Evolutionary conservation across 2,329 filamentous ascomycete species (phyloP), one percentile per base, ranked within the genome.

Genomic region (Fusarium napiforme): DNA sequence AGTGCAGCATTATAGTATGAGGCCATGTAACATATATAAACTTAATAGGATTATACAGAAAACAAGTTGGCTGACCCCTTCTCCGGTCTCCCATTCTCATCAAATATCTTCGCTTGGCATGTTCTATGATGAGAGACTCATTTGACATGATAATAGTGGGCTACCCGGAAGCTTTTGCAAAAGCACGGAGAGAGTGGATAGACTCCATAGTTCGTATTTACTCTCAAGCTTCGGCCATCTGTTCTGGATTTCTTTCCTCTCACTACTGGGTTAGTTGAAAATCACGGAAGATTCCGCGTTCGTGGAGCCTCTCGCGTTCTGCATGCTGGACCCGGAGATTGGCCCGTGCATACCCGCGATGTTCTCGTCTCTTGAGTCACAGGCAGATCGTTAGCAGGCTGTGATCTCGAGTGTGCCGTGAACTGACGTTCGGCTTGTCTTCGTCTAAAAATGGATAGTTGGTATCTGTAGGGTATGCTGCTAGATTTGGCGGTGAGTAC

Each of bases 381-480:
- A 30, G 3, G 30, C 9, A 30, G 30, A 3, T 11, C 30, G 11
- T 30, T 30, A 30, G 30, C 11, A 23, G n/a, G 2, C 9, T 5
- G 6, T 21, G 1, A 26, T 26, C 8, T 19, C 47, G n/a, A 52
- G 23, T 34, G 16, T 11, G n/a, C n/a, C 15, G 19, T 34, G 8
- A 19, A 9, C 9, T 49, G 16, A 26, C 0, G n/a, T 15, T 50
- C 4, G 11, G 23, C n/a, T 4, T 36, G 4, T 34, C 10, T 14
- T 52, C 8, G 5, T 19, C 11, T 7, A 5, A 8, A 34, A 34
- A 34, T 46, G 7, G 9, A n/a, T 9, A 15, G 21, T 18, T 16
- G 1, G 8, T 5, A 4, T 30, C 3, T 15, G 10, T 11, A 5
- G 16, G 4, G 16, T 9, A 15, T 36, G 4, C 4, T 37, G 5